Conservation (phyloP, 2,329 filamentous ascomycete genomes). For the Metarhizium brunneum region DNA sequence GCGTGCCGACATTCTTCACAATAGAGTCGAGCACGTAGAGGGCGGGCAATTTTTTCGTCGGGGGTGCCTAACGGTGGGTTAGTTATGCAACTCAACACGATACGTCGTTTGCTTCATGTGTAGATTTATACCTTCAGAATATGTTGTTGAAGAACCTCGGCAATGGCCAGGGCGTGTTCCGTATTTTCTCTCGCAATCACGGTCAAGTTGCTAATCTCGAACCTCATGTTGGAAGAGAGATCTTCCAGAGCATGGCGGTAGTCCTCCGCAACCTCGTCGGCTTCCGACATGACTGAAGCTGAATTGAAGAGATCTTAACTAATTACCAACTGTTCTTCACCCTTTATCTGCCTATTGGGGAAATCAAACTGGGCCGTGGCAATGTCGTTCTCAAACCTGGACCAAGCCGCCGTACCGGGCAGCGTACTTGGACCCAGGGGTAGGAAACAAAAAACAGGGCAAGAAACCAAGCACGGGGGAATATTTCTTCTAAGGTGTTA, state of each 20-base stretch:
- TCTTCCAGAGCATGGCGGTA: constrained; percentile 91
- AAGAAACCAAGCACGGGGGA: constrained; percentile 4
- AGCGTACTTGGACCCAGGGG: neutral
- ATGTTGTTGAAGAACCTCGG: constrained; percentile 81
- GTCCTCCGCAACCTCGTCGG: constrained; percentile 87
- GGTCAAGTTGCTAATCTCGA: constrained; percentile 95
- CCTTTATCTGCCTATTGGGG: neutral
- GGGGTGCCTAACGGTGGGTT: constrained; percentile 58
- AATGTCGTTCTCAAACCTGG: constrained; percentile 4
- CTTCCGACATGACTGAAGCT: constrained; percentile 35
- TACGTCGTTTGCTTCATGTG: neutral
- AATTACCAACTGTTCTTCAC: constrained; percentile 1
- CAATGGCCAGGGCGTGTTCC: constrained; percentile 88
- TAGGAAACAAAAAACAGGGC: neutral
- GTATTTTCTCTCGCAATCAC: constrained; percentile 97
- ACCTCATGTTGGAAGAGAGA: constrained; percentile 79
- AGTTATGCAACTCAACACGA: constrained; percentile 20
- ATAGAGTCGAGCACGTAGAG: constrained; percentile 97
- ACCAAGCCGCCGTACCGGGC: neutral
- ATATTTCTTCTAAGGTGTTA: constrained; percentile 4
- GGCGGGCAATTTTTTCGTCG: constrained; percentile 85
- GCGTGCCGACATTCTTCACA: constrained; percentile 96
- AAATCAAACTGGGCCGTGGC: constrained; percentile 1
- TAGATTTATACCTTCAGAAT: constrained; percentile 70
- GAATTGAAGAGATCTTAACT: constrained; percentile 9